Evolutionary conservation across 164 flowering plant species (phyloP).

Genomic region (Annona cherimola): DNA sequence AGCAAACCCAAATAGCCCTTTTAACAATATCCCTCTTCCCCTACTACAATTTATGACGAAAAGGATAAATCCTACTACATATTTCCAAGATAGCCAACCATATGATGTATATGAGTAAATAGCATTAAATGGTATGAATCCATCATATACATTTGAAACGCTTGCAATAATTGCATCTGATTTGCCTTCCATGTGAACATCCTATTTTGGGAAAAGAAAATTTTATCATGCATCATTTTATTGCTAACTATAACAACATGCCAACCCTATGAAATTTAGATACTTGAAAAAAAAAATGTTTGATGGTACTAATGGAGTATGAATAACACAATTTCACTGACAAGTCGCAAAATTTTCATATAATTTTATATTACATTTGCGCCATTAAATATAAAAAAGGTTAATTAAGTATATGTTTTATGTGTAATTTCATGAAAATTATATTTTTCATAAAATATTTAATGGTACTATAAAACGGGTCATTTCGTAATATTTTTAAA

Average conservation of each 20-base stretch:
- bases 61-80: constrained; percentile 4
- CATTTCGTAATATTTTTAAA: too few relatives aligned
- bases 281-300: neutral
- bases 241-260: neutral
- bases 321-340: too few relatives aligned
- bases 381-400: too few relatives aligned
- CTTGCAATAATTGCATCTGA: neutral
- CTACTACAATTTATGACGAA: too few relatives aligned
- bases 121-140: neutral
- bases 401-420: too few relatives aligned
- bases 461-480: too few relatives aligned
- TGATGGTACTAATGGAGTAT: neutral
- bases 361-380: too few relatives aligned
- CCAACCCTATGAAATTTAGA: neutral
- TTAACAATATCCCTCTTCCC: too few relatives aligned
- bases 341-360: too few relatives aligned
- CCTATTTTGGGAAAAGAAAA: neutral
- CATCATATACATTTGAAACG: constrained; percentile 1
- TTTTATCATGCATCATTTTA: neutral
- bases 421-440: too few relatives aligned
- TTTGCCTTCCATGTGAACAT: neutral
- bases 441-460: too few relatives aligned
- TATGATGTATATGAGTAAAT: neutral
- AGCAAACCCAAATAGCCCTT: too few relatives aligned
- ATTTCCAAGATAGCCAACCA: neutral